Evolutionary conservation across 2,329 filamentous ascomycete genomes (phyloP).

Genomic region (Setomelanomma holmii): DNA sequence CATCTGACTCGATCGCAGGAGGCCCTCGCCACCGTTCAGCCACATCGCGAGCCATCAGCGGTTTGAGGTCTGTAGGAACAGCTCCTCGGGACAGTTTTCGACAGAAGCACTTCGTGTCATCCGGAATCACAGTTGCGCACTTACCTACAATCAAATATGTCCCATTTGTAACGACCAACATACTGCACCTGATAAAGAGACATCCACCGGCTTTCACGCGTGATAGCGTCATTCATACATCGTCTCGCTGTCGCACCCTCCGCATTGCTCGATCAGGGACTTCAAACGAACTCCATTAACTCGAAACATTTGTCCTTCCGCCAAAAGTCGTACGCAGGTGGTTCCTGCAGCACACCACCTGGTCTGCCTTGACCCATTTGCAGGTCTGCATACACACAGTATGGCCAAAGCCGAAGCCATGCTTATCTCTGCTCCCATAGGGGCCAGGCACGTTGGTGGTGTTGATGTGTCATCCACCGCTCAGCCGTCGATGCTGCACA

Average conservation of each 20-base stretch:
- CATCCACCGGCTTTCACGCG: no score
- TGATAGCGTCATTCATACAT: no score
- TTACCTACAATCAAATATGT: no score
- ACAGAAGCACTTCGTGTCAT: constrained; percentile 7
- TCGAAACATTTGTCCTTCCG: constrained; percentile 31
- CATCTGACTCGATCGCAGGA: constrained; percentile 11
- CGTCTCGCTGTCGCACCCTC: constrained; percentile 7
- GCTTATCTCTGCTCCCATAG: constrained; percentile 42
- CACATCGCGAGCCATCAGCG: constrained; percentile 23
- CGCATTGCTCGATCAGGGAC: constrained; percentile 1
- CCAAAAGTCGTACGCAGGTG: constrained; percentile 15
- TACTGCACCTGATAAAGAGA: no score
- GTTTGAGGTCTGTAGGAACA: constrained; percentile 24
- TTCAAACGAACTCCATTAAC: constrained; percentile 13
- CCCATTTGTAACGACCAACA: no score
- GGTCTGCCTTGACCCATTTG: constrained; percentile 6
- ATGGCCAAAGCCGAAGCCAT: constrained; percentile 31
- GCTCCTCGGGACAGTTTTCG: constrained; percentile 14
- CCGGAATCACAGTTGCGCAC: constrained; percentile 9
- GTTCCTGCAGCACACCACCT: constrained; percentile 9
- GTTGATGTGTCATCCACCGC: constrained; percentile 33
- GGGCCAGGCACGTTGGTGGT: constrained; percentile 42
- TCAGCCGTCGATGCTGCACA: constrained; percentile 20
- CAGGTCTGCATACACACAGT: constrained; percentile 8
- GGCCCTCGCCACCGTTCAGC: constrained; percentile 22